A percentile compares a stretch with the other conserved stretches of the same genome.
Evolutionary conservation across 2,329 filamentous ascomycete species (phyloP).

Genomic region (Calonectria leucothoes): DNA sequence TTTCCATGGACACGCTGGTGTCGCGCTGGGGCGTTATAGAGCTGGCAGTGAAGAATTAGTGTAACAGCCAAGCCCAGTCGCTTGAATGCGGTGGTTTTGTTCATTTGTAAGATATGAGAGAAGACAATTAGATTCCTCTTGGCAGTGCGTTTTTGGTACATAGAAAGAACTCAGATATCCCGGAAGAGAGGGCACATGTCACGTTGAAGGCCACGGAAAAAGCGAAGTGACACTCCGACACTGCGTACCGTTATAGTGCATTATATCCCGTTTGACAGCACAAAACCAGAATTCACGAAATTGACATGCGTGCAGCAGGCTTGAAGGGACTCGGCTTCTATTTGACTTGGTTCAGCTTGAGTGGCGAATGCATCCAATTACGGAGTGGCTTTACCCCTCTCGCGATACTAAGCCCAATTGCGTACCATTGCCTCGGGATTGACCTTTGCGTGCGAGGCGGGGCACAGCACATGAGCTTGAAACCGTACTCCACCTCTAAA

Average conservation of each 20-base stretch:
- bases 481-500: not conserved
- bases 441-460: not conserved
- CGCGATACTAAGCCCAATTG: not conserved
- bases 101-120: not conserved
- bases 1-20: not conserved
- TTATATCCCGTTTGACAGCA: too few relatives aligned
- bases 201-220: too few relatives aligned
- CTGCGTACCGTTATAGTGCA: too few relatives aligned
- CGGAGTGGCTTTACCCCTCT: not conserved
- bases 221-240: too few relatives aligned
- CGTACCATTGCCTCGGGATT: not conserved
- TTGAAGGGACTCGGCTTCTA: not conserved
- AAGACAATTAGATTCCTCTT: too few relatives aligned
- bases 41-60: not conserved
- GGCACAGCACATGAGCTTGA: not conserved
- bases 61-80: not conserved
- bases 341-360: not conserved
- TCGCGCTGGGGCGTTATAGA: not conserved
- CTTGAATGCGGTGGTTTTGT: not conserved
- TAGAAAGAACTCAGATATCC: too few relatives aligned
- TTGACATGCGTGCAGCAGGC: not conserved
- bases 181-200: too few relatives aligned
- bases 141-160: too few relatives aligned
- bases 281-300: not conserved
- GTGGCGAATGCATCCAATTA: not conserved